phyloP scores from a whole-genome alignment of 176 grass and related monocot genomes.

The Alopecurus myosuroides region DNA sequence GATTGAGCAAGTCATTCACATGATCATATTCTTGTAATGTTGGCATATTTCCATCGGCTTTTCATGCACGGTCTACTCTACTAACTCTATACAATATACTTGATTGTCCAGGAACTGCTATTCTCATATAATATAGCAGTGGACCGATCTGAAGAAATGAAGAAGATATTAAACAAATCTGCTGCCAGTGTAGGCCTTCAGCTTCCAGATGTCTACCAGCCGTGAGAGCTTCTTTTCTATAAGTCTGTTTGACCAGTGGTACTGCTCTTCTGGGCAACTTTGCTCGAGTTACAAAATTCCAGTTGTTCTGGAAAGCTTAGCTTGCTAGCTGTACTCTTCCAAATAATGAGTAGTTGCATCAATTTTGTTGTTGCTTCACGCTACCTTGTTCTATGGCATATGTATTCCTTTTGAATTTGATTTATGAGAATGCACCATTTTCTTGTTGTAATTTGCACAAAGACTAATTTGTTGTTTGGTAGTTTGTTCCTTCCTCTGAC shows the following conservation, averaged over 20 bases:
- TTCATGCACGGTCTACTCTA: not conserved
- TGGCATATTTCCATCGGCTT: not conserved
- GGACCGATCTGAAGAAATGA: slow-evolving; percentile 88
- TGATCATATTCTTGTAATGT: not conserved
- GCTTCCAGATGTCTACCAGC: slow-evolving; percentile 79
- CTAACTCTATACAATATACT: slow-evolving; percentile 1
- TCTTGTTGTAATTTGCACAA: not conserved
- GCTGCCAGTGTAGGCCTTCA: slow-evolving; percentile 85
- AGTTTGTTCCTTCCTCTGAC: not conserved
- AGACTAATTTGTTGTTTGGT: not conserved
- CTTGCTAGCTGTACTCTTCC: not conserved
- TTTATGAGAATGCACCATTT: not conserved
- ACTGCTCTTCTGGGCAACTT: not conserved
- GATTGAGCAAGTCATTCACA: not conserved
- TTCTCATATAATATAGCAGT: slow-evolving; percentile 95
- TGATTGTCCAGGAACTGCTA: slow-evolving; percentile 61
- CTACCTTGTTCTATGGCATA: not conserved
- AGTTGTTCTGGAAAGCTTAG: slow-evolving; percentile 4
- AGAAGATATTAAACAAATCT: slow-evolving; percentile 91
- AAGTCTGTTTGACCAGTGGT: not conserved
- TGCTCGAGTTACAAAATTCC: not conserved
- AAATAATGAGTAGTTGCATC: not conserved
- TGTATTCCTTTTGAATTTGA: not conserved
- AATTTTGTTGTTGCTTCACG: not conserved
- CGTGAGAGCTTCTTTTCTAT: slow-evolving; percentile 26